Conservation (phyloP, 148 eudicot species). For the Camellia japonica region DNA sequence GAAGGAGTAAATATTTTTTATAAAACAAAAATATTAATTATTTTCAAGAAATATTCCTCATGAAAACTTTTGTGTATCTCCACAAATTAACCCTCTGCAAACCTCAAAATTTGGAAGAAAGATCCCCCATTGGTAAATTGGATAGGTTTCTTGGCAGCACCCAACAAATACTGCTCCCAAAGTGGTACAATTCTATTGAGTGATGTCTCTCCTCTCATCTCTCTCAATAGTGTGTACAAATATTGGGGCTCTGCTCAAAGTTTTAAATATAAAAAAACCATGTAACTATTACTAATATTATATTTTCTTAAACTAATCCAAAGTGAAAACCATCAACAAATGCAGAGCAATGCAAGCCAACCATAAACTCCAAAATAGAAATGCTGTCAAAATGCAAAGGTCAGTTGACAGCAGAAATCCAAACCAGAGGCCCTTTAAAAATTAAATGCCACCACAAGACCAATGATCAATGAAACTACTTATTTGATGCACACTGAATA, state of each 20-base stretch:
- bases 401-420: slow-evolving; percentile 1
- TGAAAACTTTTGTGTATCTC: no score
- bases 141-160: neutral
- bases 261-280: neutral
- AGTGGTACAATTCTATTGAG: neutral
- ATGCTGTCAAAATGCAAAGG: neutral
- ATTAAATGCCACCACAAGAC: neutral
- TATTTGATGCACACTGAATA: neutral
- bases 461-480: neutral
- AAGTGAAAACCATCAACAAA: neutral
- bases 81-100: no score
- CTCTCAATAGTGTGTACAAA: no score
- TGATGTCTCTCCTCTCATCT: neutral
- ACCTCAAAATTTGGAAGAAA: no score
- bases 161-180: neutral
- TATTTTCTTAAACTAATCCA: neutral
- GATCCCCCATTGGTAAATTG: neutral
- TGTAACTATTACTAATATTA: neutral
- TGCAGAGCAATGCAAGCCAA: neutral
- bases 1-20: no score
- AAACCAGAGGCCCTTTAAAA: neutral
- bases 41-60: no score
- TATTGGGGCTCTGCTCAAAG: no score
- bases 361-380: neutral
- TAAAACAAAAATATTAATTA: no score